phyloP scores from a whole-genome alignment of 306 rosid genomes.

The Glycine tomentella region DNA sequence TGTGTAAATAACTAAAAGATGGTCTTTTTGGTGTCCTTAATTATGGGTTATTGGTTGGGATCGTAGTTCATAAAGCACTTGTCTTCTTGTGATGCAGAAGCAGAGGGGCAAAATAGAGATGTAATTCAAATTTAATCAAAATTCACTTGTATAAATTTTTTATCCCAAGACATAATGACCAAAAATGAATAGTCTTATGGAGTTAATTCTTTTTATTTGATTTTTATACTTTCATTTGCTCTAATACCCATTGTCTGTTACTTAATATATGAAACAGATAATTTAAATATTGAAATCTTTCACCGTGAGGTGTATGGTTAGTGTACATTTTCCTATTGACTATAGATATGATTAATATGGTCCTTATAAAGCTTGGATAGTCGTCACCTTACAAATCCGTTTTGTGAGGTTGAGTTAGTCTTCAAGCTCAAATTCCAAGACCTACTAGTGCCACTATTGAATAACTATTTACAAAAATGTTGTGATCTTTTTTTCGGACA shows the following conservation, averaged over 20 bases:
- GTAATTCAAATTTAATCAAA: neutral
- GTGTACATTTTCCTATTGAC: neutral
- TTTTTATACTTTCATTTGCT: constrained; percentile 7
- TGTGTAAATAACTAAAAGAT: neutral
- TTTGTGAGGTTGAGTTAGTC: neutral
- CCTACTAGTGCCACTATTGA: constrained; percentile 16
- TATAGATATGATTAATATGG: neutral
- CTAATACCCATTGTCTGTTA: neutral
- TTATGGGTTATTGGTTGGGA: neutral
- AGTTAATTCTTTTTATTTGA: neutral
- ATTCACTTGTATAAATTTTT: neutral
- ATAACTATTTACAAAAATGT: neutral
- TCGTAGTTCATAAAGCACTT: constrained; percentile 10
- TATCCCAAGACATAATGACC: neutral
- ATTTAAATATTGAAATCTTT: neutral
- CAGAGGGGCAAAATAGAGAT: neutral
- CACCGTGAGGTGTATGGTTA: neutral
- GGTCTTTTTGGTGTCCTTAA: neutral
- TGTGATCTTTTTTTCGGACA: neutral
- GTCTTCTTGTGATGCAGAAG: neutral
- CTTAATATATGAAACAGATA: constrained; percentile 8
- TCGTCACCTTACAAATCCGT: neutral
- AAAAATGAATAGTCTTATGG: constrained; percentile 6
- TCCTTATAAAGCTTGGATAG: neutral
- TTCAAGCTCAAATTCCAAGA: neutral